Conservation (phyloP, 768 basidiomycete species). For the Candolleomyces eurysporus region DNA sequence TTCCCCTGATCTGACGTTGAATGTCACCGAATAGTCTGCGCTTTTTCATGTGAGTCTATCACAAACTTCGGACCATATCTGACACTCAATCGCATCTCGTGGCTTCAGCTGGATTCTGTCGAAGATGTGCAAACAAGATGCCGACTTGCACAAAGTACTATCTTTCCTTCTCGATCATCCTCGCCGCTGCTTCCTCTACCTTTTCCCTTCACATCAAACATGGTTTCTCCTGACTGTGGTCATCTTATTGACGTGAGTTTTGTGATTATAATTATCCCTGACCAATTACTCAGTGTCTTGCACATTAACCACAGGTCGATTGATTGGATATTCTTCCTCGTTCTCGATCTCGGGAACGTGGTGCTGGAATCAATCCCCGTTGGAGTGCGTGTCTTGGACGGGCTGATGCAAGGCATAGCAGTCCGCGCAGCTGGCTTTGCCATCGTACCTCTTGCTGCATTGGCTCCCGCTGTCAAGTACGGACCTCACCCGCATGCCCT, state of each 20-base stretch:
- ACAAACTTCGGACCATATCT: not conserved
- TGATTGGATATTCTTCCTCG: constrained; percentile 89
- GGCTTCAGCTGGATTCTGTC: constrained; percentile 66
- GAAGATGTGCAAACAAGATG: constrained; percentile 56
- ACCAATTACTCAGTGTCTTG: too few species aligned
- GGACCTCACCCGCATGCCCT: not conserved
- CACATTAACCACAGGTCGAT: constrained; percentile 45
- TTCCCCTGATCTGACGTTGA: not conserved
- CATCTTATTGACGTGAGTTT: constrained; percentile 61
- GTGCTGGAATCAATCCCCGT: constrained; percentile 66
- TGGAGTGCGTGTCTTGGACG: constrained; percentile 68
- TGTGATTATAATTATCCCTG: not conserved
- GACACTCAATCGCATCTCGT: constrained; percentile 3
- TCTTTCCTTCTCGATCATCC: constrained; percentile 95
- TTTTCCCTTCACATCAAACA: constrained; percentile 92
- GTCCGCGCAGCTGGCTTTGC: constrained; percentile 88
- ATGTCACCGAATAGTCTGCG: constrained; percentile 54
- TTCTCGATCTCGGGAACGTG: constrained; percentile 82
- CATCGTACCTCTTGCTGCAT: constrained; percentile 65
- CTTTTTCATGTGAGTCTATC: constrained; percentile 61
- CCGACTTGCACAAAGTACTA: constrained; percentile 72
- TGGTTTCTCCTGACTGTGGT: constrained; percentile 83
- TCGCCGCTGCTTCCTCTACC: constrained; percentile 84
- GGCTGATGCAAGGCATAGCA: constrained; percentile 74
- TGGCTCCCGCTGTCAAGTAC: constrained; percentile 89